phyloP scores from a whole-genome alignment of 129 eudicot genomes.

The Chrysanthemum lavandulifolium region DNA sequence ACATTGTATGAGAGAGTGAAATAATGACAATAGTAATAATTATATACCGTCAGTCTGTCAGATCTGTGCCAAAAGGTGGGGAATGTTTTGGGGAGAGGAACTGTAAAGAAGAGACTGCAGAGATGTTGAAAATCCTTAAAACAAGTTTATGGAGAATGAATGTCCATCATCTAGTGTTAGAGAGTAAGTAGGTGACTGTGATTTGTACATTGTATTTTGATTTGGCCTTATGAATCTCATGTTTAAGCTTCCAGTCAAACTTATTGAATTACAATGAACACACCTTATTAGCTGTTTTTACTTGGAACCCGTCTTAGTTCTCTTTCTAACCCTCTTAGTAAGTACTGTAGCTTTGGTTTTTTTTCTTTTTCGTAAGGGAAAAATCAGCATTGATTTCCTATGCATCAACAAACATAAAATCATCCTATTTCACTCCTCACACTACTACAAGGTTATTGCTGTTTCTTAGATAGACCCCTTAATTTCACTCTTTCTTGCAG shows the following conservation, averaged over 20 bases:
- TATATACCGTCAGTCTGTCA: slow-evolving; percentile 8
- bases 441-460: no score
- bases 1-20: slow-evolving; percentile 39
- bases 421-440: not conserved
- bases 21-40: slow-evolving; percentile 26
- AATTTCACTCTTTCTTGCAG: not conserved
- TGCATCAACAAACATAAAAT: not conserved
- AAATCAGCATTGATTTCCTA: no score
- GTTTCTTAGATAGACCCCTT: not conserved
- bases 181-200: slow-evolving; percentile 19
- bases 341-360: no score
- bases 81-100: slow-evolving; percentile 19
- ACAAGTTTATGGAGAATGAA: no score
- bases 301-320: no score
- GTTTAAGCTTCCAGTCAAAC: no score
- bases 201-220: slow-evolving; percentile 23
- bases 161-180: slow-evolving; percentile 26
- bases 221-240: not conserved
- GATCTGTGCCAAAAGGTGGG: not conserved
- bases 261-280: no score
- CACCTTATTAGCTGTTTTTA: no score
- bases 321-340: no score
- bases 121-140: slow-evolving; percentile 5
- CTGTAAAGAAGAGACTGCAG: slow-evolving; percentile 14
- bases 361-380: no score